Evolutionary conservation across 2,329 filamentous ascomycete genomes (phyloP).

Genomic region (Colletotrichum sp.): DNA sequence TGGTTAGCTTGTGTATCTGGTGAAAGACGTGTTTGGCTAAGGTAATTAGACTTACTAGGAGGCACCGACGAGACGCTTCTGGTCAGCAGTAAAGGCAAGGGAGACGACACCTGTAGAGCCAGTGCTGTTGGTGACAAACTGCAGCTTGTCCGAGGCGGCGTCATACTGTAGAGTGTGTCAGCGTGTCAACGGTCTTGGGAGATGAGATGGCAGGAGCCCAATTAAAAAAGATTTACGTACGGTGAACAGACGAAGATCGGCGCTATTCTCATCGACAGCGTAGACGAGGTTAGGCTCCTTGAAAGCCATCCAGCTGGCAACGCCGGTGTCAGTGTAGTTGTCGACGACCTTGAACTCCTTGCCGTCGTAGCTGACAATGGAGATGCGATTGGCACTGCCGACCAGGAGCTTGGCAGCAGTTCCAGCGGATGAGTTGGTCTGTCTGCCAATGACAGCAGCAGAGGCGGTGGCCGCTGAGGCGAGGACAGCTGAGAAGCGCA

Average conservation of each 20-base stretch:
- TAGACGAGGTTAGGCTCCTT: constrained; percentile 46
- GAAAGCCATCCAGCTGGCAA: constrained; percentile 53
- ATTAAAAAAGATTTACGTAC: constrained; percentile 4
- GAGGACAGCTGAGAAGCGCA: constrained; percentile 6
- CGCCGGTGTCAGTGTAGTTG: constrained; percentile 33
- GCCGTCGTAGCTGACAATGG: constrained; percentile 47
- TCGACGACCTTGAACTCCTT: constrained; percentile 41
- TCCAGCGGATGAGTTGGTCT: neutral
- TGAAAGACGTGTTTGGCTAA: too few relatives aligned
- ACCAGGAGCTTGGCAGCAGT: constrained; percentile 40
- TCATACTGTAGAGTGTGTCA: constrained; percentile 32
- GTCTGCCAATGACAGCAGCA: constrained; percentile 7
- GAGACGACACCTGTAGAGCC: constrained; percentile 51
- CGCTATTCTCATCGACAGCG: constrained; percentile 52
- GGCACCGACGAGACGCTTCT: constrained; percentile 49
- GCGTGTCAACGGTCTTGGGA: neutral
- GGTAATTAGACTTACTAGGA: constrained; percentile 32
- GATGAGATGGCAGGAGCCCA: neutral
- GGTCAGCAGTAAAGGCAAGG: constrained; percentile 49
- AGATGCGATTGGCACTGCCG: constrained; percentile 44
- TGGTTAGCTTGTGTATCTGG: neutral
- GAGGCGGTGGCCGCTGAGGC: constrained; percentile 9
- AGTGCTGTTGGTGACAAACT: constrained; percentile 28
- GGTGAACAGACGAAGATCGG: constrained; percentile 42
- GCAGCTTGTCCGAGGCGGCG: constrained; percentile 31